Evolutionary conservation across 2,329 filamentous ascomycete genomes (phyloP).

Genomic region (Fusarium penzigii): DNA sequence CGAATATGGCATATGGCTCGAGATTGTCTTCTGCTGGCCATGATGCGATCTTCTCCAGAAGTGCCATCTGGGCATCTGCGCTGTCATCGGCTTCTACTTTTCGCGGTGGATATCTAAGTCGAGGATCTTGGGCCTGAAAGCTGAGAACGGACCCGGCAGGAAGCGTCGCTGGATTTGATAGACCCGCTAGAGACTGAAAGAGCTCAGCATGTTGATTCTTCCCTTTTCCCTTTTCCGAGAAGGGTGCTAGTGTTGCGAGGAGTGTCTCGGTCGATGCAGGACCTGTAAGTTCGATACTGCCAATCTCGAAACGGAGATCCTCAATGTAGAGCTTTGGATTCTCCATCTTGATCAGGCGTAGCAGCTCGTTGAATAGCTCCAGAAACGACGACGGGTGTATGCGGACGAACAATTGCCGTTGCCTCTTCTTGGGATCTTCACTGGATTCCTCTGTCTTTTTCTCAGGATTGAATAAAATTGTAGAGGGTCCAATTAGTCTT

Average conservation of each 20-base stretch:
- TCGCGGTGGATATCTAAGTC: constrained; percentile 74
- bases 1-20: constrained; percentile 61
- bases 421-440: constrained; percentile 23
- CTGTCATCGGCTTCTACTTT: constrained; percentile 47
- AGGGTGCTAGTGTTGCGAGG: constrained; percentile 64
- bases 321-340: constrained; percentile 64
- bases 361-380: constrained; percentile 65
- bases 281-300: constrained; percentile 58
- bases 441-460: constrained; percentile 28
- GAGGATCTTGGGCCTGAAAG: constrained; percentile 77
- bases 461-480: constrained; percentile 71
- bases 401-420: constrained; percentile 63
- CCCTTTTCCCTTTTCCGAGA: constrained; percentile 33
- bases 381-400: constrained; percentile 81
- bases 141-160: constrained; percentile 69
- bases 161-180: constrained; percentile 69
- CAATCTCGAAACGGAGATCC: constrained; percentile 69
- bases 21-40: constrained; percentile 66
- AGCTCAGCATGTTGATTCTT: constrained; percentile 44
- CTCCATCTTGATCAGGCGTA: constrained; percentile 58
- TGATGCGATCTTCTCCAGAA: constrained; percentile 62
- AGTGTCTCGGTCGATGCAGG: constrained; percentile 81
- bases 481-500: constrained; percentile 69
- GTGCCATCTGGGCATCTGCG: constrained; percentile 36
- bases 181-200: constrained; percentile 54